Conservation (phyloP, 208 protist species). For the Leishmania aethiopica region DNA sequence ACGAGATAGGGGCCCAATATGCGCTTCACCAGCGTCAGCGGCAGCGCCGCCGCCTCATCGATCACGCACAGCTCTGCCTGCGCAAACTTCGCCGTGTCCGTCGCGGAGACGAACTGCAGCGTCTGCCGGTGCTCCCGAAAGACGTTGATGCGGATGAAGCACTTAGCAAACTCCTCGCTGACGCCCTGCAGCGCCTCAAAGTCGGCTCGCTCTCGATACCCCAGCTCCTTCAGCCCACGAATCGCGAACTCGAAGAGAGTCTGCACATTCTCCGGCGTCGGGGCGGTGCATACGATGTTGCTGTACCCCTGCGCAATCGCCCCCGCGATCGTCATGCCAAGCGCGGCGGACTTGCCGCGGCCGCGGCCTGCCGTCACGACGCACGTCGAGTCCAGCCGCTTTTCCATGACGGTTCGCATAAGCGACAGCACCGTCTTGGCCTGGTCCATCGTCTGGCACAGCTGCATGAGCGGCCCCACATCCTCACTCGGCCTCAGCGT, state of each 20-base stretch:
- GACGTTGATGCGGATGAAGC: conserved; percentile 97
- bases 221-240: conserved; percentile 95
- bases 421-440: conserved; percentile 97
- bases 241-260: conserved; percentile 99
- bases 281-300: conserved; percentile 99
- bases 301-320: conserved; percentile 98
- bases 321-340: conserved; percentile 95
- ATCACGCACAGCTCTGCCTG: conserved; percentile 99
- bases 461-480: conserved; percentile 93
- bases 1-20: conserved; percentile 98
- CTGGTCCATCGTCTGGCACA: conserved; percentile 96
- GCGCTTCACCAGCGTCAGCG: conserved; percentile 96
- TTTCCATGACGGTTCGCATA: conserved; percentile 97
- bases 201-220: conserved; percentile 97
- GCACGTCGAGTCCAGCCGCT: conserved; percentile 96
- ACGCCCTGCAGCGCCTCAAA: conserved; percentile 97
- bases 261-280: conserved; percentile 97
- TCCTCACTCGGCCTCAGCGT: conserved; percentile 69
- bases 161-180: conserved; percentile 95
- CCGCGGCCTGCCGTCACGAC: conserved; percentile 97
- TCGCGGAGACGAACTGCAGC: conserved; percentile 97
- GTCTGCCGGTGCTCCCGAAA: conserved; percentile 98
- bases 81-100: conserved; percentile 91
- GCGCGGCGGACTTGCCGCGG: conserved; percentile 97
- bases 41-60: conserved; percentile 99